Base-by-base conservation (phyloP, 495 filamentous ascomycete genomes). In the Penicillium roqueforti region DNA sequence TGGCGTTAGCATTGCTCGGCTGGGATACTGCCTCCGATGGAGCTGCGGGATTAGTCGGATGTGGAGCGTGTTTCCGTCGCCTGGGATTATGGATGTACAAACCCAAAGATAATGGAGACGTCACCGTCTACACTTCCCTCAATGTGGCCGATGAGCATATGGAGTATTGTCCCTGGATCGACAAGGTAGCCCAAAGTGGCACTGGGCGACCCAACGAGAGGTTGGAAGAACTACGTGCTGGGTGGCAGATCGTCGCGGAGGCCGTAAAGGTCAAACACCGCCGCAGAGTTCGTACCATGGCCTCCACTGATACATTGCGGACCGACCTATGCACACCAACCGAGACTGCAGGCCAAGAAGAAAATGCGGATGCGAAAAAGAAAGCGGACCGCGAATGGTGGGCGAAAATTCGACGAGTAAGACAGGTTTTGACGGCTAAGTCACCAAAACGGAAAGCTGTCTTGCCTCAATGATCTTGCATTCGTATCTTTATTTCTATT, bases 41-140 rank as follows among this genome's bases (percentile, higher is more conserved):
- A 28, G 77, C 81, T 18, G 78, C 85, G 3, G 87, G 85, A 41
- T 72, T 90, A n/a, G 84, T 85, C 14, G 83, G 81, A 0, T 98
- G 93, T 66, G 74, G 81, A 43, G 87, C 87, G 34, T 98, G 93
- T 64, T 90, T 96, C 61, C 83, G 92, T 54, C 83, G 91, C 6
- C 76, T 97, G 1, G 93, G 95, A 1, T 79, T 98, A 6, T 98
- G 93, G 93, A 84, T 98, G 72, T 98, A 95, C 74, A 88, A 84
- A 40, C 72, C 75, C 6, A 74, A 78, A 49, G 69, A 78, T 18
- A 69, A 83, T 3, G 79, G 76, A 14, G 80, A 81, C 22, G 74
- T 80, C 6, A 73, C 80, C 8, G 80, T 89, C 68, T 79, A 79
- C 53, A 78, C 66, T 11, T 58, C 82, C 29, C 73, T 92, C n/a